These are phyloP conservation scores for Vicia faba DNA, from an alignment of 306 rosid genomes.

Conservation along the genomic window DNA sequence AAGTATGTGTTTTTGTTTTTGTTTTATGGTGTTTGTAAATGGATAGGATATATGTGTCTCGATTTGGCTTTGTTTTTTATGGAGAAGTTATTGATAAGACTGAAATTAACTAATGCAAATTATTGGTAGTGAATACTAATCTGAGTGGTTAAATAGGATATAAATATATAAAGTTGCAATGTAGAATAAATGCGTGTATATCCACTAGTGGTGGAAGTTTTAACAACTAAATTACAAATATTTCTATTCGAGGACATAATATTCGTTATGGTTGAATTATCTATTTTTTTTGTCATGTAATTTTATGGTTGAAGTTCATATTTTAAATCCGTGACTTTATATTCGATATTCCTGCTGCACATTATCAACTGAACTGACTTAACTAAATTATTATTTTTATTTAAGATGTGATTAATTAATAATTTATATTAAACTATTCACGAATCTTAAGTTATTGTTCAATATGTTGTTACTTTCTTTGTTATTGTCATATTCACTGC, in stretches of 20 bases:
- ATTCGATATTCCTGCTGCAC: too few species aligned
- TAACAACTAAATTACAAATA: too few species aligned
- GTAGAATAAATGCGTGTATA: constrained; percentile 13
- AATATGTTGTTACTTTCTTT: neutral
- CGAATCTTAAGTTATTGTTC: neutral
- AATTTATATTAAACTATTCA: neutral
- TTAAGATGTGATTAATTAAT: neutral
- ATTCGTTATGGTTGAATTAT: too few species aligned
- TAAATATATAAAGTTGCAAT: constrained; percentile 6
- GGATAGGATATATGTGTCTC: neutral
- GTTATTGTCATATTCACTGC: constrained; percentile 7
- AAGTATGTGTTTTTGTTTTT: constrained; percentile 8
- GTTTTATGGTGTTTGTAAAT: neutral
- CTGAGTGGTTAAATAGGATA: constrained; percentile 5
- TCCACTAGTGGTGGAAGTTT: neutral
- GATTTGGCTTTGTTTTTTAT: constrained; percentile 6
- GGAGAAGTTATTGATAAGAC: neutral
- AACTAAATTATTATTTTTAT: neutral
- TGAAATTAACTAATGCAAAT: constrained; percentile 7
- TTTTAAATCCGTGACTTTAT: too few species aligned
- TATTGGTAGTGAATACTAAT: neutral
- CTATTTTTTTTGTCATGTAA: too few species aligned
- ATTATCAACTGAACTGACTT: too few species aligned
- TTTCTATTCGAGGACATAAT: neutral
- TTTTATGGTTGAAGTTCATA: too few species aligned